Evolutionary conservation across 2,329 filamentous ascomycete species (phyloP), one percentile per base, ranked within the genome.

Genomic region (Colletotrichum eleusines): DNA sequence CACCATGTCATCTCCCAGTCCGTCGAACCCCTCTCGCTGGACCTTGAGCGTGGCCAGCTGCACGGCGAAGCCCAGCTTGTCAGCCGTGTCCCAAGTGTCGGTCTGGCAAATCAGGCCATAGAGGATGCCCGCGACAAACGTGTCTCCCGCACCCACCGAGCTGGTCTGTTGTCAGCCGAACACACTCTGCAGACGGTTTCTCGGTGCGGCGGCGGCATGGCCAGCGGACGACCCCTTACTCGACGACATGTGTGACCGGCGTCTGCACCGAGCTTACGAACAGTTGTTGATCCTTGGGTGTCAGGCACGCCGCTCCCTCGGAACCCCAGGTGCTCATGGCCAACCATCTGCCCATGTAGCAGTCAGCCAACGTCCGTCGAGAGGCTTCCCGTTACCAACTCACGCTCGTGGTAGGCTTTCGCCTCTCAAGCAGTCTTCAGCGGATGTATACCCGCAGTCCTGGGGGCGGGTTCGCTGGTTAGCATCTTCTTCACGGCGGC

Each of bases 91-190:
- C 88, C 88, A 90, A 73, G 85, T 81, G 11, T 79, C 75, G 53
- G 76, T 74, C 73, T 84, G 85, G 76, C 83, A 87, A 67, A 86
- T 80, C 72, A 92, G 78, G 44, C 83, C 85, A 79, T 90, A 93
- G 59, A 94, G 80, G 79, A 92, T 89, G 70, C 91, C 91, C 42
- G 91, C 92, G 73, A 92, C 88, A 76, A 94, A 94, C 0, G 92
- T 93, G 76, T 94, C 92, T 74, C 92, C 92, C 53, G 92, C 92
- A 65, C 92, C 92, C 72, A 94, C 87, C 7, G 91, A 86, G 77
- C 91, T 93, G 77, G 33, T 16, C 11, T 20, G n/a, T 38, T 28
- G 63, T 67, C 23, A 71, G 68, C 62, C 26, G 8, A 44, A 6
- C 20, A 16, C 44, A 40, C 33, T 26, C 35, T n/a, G 31, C 14